phyloP scores from a whole-genome alignment of 1,284 basidiomycete genomes.

The Cerioporus squamosus region DNA sequence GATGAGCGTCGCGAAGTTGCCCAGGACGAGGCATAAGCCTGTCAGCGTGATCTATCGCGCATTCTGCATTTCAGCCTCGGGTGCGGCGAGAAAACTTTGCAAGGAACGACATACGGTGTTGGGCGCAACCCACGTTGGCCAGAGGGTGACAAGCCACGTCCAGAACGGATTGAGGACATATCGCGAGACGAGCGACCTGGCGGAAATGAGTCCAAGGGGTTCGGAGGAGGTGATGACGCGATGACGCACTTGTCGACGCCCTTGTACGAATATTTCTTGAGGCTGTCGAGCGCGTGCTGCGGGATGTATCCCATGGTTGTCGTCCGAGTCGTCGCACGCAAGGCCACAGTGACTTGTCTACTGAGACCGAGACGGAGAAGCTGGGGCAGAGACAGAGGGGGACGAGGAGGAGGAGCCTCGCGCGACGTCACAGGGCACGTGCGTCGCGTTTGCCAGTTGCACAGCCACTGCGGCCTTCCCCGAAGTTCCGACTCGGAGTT shows the following conservation, averaged over 20 bases:
- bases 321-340: not conserved
- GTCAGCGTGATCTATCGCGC: conserved; percentile 76
- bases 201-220: not conserved
- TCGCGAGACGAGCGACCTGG: conserved; percentile 75
- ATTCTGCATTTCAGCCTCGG: not conserved
- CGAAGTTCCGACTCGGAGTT: no score
- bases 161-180: conserved; percentile 92
- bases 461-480: no score
- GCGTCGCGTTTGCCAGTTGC: conserved; percentile 12
- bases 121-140: conserved; percentile 88
- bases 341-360: no score
- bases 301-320: conserved; percentile 56
- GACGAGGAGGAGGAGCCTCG: conserved; percentile 3
- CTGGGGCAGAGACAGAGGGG: conserved; percentile 5
- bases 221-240: not conserved
- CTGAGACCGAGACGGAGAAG: conserved; percentile 3
- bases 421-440: conserved; percentile 32
- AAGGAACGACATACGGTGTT: conserved; percentile 74
- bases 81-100: not conserved
- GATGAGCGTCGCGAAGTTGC: conserved; percentile 86
- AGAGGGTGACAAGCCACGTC: conserved; percentile 92
- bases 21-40: conserved; percentile 81
- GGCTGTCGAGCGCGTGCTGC: conserved; percentile 59
- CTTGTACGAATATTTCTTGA: conserved; percentile 72
- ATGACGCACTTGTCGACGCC: conserved; percentile 68